phyloP scores from a whole-genome alignment of 305 asterid species.

The Fraxinus ornus region DNA sequence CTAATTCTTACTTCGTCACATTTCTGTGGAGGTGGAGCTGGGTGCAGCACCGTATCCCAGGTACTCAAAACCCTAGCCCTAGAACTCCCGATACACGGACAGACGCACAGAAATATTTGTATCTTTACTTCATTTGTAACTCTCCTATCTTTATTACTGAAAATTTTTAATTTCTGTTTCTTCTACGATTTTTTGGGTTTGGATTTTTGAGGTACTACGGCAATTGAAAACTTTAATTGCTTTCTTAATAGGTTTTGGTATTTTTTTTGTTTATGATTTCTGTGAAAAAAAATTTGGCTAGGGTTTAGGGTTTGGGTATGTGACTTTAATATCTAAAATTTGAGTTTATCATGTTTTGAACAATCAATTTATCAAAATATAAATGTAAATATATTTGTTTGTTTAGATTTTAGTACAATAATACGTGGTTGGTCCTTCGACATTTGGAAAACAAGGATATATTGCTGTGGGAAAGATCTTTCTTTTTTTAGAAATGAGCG shows the following conservation, averaged over 20 bases:
- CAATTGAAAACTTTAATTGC: background rate
- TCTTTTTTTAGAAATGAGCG: background rate
- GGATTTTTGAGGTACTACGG: conserved; percentile 17
- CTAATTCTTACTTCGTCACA: conserved; percentile 4
- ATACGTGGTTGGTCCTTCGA: background rate
- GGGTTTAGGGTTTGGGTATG: conserved; percentile 33
- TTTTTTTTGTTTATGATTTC: conserved; percentile 1
- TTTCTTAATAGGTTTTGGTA: background rate
- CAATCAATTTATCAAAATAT: background rate
- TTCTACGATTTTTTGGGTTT: background rate
- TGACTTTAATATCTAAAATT: background rate
- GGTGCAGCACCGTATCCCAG: conserved; percentile 34
- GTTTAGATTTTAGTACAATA: background rate
- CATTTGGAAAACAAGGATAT: background rate
- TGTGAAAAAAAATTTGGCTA: background rate
- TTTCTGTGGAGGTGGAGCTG: conserved; percentile 43
- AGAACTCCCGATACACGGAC: background rate
- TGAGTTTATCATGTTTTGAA: background rate
- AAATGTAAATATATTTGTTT: background rate
- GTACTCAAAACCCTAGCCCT: conserved; percentile 30
- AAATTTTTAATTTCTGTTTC: background rate
- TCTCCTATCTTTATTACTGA: conserved; percentile 5
- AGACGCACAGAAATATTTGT: background rate
- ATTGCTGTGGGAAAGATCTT: background rate
- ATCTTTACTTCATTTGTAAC: background rate